phyloP scores from a whole-genome alignment of 257 asterid species.

The Paulownia fortunei region DNA sequence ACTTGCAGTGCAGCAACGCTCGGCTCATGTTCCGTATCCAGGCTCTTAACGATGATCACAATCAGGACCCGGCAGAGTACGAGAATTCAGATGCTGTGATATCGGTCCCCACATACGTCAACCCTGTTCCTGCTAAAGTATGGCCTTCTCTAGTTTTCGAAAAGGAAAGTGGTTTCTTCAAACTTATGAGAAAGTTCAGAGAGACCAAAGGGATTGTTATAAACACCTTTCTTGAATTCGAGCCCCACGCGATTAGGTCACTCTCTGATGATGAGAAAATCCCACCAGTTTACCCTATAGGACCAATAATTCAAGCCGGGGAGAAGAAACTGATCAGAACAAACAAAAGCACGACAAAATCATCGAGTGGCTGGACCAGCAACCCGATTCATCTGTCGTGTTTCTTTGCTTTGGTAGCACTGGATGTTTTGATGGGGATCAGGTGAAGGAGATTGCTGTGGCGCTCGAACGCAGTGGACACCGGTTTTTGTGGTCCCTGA shows the following conservation, averaged over 20 bases:
- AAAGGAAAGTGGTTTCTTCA: background rate
- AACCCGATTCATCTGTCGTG: slow-evolving; percentile 44
- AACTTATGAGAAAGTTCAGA: slow-evolving; percentile 24
- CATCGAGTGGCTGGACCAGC: slow-evolving; percentile 38
- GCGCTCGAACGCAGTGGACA: slow-evolving; percentile 39
- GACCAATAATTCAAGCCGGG: slow-evolving; percentile 34
- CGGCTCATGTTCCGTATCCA: slow-evolving; percentile 40
- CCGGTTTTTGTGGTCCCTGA: slow-evolving; percentile 50
- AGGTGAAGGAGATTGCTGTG: slow-evolving; percentile 45
- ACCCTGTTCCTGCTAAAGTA: slow-evolving; percentile 38
- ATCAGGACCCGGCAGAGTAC: background rate
- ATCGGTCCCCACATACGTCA: slow-evolving; percentile 22
- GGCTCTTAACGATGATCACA: slow-evolving; percentile 26
- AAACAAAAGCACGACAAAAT: background rate
- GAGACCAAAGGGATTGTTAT: slow-evolving; percentile 42
- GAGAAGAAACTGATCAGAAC: background rate
- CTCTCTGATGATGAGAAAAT: slow-evolving; percentile 24
- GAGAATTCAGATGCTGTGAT: background rate
- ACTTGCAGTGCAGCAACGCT: slow-evolving; percentile 49
- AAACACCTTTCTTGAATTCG: slow-evolving; percentile 44
- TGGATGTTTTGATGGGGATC: slow-evolving; percentile 34
- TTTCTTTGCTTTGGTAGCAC: slow-evolving; percentile 47
- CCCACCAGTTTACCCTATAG: slow-evolving; percentile 41
- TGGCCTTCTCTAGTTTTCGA: slow-evolving; percentile 29
- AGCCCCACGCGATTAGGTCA: slow-evolving; percentile 30